Evolutionary conservation across 2,329 filamentous ascomycete genomes (phyloP), one percentile per base, ranked within the genome.

Genomic region (Immersiporthe knoxdaviesiana): DNA sequence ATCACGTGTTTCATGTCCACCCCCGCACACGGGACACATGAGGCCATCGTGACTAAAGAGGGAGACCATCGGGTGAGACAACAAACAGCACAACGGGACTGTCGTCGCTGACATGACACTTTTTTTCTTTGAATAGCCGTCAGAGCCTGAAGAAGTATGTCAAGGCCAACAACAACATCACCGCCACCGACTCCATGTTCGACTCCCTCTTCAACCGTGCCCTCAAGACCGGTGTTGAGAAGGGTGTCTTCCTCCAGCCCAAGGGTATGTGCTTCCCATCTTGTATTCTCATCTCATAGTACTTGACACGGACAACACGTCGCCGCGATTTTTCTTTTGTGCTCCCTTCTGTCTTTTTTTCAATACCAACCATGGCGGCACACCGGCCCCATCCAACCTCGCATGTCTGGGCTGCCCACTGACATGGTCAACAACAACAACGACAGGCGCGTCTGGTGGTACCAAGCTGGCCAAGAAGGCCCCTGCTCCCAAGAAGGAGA

Each of bases 191-290:
- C 78, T 83, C 83, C 76, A 88, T 88, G 86, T 89, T 89, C 81
- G 87, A 86, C 77, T 87, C 86, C 72, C 90, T 94, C 76, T 93
- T 97, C 88, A 96, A 96, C 89, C 91, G 91, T 81, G 92, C 93
- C 66, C 85, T 97, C 78, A 89, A 91, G 82, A 83, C 85, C 70
- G 94, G 94, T 80, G 93, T 94, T 75, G 92, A 97, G 77, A 94
- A 91, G 86, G 92, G 92, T 72, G 87, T 92, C 76, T 97, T 97
- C 79, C 87, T 90, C 78, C 93, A 95, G 80, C 94, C 94, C 77
- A 97, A 97, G 89, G 94, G 93, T 93, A 87, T 74, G 88, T 84
- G 41, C 61, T 30, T 50, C 27, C 52, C 63, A 52, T 54, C 18
- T 41, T 37, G n/a, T n/a, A 16, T 5, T 5, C 35, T 35, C 52